Evolutionary conservation across 345 rosid species (phyloP).

Genomic region (Salix brachista): DNA sequence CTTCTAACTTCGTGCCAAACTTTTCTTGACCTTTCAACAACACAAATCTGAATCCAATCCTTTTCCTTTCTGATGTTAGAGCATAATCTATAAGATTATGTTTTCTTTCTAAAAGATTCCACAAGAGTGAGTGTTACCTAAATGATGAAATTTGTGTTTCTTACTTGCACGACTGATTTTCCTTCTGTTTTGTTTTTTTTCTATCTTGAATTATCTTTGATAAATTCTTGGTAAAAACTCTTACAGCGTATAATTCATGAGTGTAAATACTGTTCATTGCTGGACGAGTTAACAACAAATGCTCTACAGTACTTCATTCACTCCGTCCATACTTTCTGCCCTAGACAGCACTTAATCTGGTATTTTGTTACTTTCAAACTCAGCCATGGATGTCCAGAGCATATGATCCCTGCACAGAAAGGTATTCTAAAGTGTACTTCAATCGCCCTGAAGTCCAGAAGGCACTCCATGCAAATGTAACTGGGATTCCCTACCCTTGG

Average conservation of each 20-base stretch:
- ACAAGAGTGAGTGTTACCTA: background rate
- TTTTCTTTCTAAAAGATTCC: background rate
- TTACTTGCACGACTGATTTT: background rate
- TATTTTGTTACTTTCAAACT: conserved; percentile 16
- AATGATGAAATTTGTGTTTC: background rate
- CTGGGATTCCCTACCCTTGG: conserved; percentile 71
- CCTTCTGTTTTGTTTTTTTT: background rate
- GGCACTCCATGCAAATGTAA: conserved; percentile 89
- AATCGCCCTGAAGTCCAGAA: conserved; percentile 84
- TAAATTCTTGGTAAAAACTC: background rate
- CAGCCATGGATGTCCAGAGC: conserved; percentile 99
- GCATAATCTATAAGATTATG: background rate
- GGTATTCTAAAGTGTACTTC: conserved; percentile 70
- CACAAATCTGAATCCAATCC: background rate
- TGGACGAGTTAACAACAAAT: background rate
- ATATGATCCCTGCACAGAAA: conserved; percentile 93
- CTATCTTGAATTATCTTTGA: background rate
- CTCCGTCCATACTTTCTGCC: background rate
- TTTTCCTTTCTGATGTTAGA: background rate
- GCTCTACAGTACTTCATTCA: background rate
- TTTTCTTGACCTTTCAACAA: background rate
- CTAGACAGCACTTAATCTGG: background rate
- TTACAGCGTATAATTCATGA: background rate
- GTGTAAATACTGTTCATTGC: background rate
- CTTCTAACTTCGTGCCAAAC: background rate